phyloP scores from a whole-genome alignment of 352 stramenopile species.

The Phytophthora meadii region DNA sequence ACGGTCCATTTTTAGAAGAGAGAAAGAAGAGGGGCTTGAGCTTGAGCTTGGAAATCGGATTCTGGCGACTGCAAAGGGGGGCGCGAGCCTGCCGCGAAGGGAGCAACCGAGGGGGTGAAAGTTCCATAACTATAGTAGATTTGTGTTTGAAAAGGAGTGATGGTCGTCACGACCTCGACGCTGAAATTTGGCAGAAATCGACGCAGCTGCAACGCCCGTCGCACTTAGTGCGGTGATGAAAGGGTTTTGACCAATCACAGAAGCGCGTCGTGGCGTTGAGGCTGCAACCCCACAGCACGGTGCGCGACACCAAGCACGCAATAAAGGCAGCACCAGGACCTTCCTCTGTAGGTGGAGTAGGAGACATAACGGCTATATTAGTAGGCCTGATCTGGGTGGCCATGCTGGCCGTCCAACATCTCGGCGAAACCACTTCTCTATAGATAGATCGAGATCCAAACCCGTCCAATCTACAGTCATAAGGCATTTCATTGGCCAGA shows the following conservation, averaged over 20 bases:
- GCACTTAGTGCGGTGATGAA: constrained; percentile 17
- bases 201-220: constrained; percentile 35
- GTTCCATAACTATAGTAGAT: neutral
- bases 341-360: neutral
- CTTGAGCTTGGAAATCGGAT: constrained; percentile 69
- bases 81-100: neutral
- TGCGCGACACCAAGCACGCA: constrained; percentile 30
- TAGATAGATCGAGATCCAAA: constrained; percentile 12
- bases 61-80: constrained; percentile 53
- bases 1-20: constrained; percentile 62
- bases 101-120: constrained; percentile 28
- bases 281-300: constrained; percentile 18
- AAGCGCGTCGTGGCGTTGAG: constrained; percentile 15
- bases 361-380: constrained; percentile 18
- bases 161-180: constrained; percentile 20
- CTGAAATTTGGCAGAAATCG: constrained; percentile 34
- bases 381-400: neutral
- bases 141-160: constrained; percentile 11
- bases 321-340: constrained; percentile 19
- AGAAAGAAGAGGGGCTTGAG: constrained; percentile 22
- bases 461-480: neutral
- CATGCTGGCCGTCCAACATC: constrained; percentile 4
- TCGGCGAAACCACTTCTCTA: constrained; percentile 15
- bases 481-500: constrained; percentile 1
- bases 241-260: constrained; percentile 25